phyloP scores from a whole-genome alignment of 495 filamentous ascomycete genomes.

The Hypoxylon cercidicola region DNA sequence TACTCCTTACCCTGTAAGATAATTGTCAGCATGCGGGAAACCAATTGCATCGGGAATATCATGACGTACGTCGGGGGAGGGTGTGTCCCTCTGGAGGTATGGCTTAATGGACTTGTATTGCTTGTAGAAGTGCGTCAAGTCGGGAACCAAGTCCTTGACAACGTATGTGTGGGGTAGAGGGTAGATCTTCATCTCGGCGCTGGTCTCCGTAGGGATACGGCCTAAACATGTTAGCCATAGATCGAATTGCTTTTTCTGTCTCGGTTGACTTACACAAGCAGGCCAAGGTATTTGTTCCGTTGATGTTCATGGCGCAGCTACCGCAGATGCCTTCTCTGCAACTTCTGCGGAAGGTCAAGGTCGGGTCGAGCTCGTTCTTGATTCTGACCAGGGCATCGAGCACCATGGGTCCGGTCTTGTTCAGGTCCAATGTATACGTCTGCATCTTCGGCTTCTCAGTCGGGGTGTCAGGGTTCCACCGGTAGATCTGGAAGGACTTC shows the following conservation, averaged over 20 bases:
- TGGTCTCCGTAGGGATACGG: constrained; percentile 88
- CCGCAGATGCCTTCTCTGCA: constrained; percentile 99
- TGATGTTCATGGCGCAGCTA: constrained; percentile 99
- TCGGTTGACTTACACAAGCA: constrained; percentile 84
- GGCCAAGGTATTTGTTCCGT: constrained; percentile 94
- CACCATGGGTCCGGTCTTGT: constrained; percentile 99
- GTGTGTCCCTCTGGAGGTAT: constrained; percentile 89
- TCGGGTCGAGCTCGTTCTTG: constrained; percentile 99
- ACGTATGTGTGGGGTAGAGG: constrained; percentile 98
- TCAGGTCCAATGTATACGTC: constrained; percentile 90
- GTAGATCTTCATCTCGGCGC: constrained; percentile 91
- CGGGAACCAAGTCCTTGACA: constrained; percentile 97
- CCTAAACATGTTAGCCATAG: constrained; percentile 61
- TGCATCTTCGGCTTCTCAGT: constrained; percentile 94
- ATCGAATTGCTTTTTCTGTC: not conserved
- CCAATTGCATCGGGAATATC: constrained; percentile 10
- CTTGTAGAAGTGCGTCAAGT: constrained; percentile 99
- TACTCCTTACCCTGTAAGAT: constrained; percentile 78
- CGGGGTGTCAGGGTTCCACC: constrained; percentile 95
- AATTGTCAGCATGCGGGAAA: constrained; percentile 26
- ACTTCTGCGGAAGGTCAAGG: constrained; percentile 91
- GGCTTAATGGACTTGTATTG: constrained; percentile 99
- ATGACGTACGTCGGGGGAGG: constrained; percentile 74
- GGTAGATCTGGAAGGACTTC: constrained; percentile 99
- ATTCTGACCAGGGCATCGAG: constrained; percentile 95